Evolutionary conservation across 2,329 filamentous ascomycete genomes (phyloP).

Genomic region (Stachybotrys chartarum): DNA sequence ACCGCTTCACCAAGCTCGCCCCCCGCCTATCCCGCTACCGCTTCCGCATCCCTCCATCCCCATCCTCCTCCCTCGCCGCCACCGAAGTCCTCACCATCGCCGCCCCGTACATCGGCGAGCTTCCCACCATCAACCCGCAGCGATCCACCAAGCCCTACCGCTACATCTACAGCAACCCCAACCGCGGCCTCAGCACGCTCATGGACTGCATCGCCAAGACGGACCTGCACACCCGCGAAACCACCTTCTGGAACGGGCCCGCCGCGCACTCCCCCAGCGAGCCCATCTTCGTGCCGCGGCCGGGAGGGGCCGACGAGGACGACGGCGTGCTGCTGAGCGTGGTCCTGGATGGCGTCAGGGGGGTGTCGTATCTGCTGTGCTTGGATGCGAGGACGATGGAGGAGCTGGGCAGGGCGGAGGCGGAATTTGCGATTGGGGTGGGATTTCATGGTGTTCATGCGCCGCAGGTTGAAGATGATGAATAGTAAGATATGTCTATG

Average conservation of each 20-base stretch:
- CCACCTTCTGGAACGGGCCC: conserved; percentile 48
- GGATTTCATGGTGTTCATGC: conserved; percentile 58
- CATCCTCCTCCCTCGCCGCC: conserved; percentile 6
- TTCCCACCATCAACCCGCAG: conserved; percentile 58
- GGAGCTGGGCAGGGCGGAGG: conserved; percentile 58
- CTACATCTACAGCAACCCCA: conserved; percentile 52
- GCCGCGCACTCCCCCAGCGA: conserved; percentile 61
- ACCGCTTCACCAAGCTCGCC: conserved; percentile 25
- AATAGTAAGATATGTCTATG: neutral
- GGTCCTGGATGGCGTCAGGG: conserved; percentile 53
- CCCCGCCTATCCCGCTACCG: conserved; percentile 35
- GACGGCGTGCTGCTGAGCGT: conserved; percentile 56
- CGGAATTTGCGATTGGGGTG: conserved; percentile 51
- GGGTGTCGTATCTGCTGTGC: conserved; percentile 58
- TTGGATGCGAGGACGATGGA: conserved; percentile 55
- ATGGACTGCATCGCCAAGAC: conserved; percentile 60
- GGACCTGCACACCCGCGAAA: conserved; percentile 46
- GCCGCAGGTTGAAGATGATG: conserved; percentile 2
- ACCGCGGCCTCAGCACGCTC: conserved; percentile 51
- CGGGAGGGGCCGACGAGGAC: conserved; percentile 44
- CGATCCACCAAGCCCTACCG: conserved; percentile 46
- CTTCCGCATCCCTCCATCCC: conserved; percentile 25
- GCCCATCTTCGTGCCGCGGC: conserved; percentile 54
- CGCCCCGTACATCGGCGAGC: conserved; percentile 50
- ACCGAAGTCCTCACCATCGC: conserved; percentile 36